phyloP scores from a whole-genome alignment of 1,284 basidiomycete species.

The Butyriboletus appendiculatus region DNA sequence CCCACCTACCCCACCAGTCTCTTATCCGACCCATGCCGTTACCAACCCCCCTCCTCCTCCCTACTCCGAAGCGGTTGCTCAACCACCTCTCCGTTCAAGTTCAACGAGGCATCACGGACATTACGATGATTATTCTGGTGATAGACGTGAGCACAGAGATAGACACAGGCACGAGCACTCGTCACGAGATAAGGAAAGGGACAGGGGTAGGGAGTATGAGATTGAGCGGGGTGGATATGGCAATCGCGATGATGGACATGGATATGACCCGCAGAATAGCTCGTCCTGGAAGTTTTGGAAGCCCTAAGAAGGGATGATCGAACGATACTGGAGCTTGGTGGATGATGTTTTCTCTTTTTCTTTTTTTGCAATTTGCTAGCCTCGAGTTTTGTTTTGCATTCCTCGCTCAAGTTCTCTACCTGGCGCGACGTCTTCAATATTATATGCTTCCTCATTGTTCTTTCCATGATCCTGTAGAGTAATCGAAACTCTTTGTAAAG shows the following conservation, averaged over 20 bases:
- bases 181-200: conserved; percentile 8
- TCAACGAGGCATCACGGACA: conserved; percentile 23
- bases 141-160: conserved; percentile 15
- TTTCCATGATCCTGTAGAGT: background rate
- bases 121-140: conserved; percentile 7
- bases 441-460: background rate
- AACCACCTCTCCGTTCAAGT: conserved; percentile 16
- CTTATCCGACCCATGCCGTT: conserved; percentile 2
- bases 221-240: background rate
- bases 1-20: conserved; percentile 2
- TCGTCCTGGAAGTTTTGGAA: conserved; percentile 17
- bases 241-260: conserved; percentile 10
- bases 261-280: background rate
- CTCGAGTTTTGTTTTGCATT: background rate
- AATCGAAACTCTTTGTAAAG: background rate
- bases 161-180: conserved; percentile 13
- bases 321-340: background rate
- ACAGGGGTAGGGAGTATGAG: conserved; percentile 12
- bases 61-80: conserved; percentile 21
- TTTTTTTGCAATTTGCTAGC: background rate
- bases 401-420: background rate
- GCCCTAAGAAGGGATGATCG: conserved; percentile 10
- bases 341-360: background rate
- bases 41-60: conserved; percentile 18
- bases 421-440: background rate